Base-by-base conservation (phyloP, 2,329 filamentous ascomycete species). In the Talaromyces sp. region DNA sequence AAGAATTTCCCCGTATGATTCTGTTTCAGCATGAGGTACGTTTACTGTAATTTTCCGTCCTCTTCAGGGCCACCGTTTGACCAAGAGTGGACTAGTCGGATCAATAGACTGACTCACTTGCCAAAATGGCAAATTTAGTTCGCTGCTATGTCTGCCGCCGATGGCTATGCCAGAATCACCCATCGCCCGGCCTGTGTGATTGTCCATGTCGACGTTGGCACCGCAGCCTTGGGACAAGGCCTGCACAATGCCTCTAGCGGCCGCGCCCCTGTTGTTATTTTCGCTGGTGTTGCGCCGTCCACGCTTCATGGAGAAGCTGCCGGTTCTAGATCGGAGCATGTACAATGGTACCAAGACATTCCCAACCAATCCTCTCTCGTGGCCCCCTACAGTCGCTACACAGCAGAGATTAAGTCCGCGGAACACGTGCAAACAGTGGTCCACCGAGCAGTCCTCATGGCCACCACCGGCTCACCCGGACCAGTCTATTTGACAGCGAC, bases 391-490 rank as follows among this genome's bases (percentile, higher is more conserved):
- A 95, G 92, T 76, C 85, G 92, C 22, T 96, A 93, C 72, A 82
- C 87, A 0, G 91, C 83, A 3, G 92, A 96, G 79, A 88, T 96
- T 76, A 93, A 92, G 80, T 89, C 88, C 4, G 91, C 90, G 10
- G 84, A 85, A 70, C 96, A 95, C 71, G 87, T 95, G 67, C 94
- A 95, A 81, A 91, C 94, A 77, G 88, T 95, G 80, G 90, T 96
- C 63, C 91, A 91, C 73, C 87, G 92, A 5, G 92, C 92, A 0
- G 76, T 95, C 65, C 90, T 91, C 68, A 94, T 95, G 73, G 90
- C 92, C 0, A 88, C 80, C 63, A 91, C 87, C 11, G 88, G 88
- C 60, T 91, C 92, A 0, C 84, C 88, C 64, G 92, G 92, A 0
- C 92, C 92, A 0, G 90, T 92, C 0, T 95, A 96, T 70, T 81